Percentiles rank a stretch among this genome's conserved stretches.
phyloP scores from a whole-genome alignment of 805 yeast species.

The Blastobotrys mokoenaii region DNA sequence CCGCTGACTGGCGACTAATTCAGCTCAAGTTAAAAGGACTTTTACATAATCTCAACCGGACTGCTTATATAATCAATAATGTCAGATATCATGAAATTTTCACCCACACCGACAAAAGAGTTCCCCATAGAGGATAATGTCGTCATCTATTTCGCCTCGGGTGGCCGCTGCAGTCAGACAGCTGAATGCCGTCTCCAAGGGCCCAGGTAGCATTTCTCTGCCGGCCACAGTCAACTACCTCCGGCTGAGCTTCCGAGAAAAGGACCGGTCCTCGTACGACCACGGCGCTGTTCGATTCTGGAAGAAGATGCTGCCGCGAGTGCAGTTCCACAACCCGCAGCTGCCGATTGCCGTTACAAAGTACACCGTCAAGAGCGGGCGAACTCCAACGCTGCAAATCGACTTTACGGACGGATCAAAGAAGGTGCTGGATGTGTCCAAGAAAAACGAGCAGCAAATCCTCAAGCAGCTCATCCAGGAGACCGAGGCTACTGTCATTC shows the following conservation, averaged over 20 bases:
- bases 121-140: too few relatives aligned
- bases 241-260: not conserved
- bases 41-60: too few relatives aligned
- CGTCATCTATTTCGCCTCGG: too few relatives aligned
- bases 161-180: not conserved
- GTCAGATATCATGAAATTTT: too few relatives aligned
- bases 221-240: slow-evolving; percentile 3
- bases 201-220: slow-evolving; percentile 3
- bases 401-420: slow-evolving; percentile 33
- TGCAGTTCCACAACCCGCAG: slow-evolving; percentile 76
- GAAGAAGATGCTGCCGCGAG: slow-evolving; percentile 63
- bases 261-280: slow-evolving; percentile 2
- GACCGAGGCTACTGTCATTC: slow-evolving; percentile 3
- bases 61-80: too few relatives aligned
- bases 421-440: slow-evolving; percentile 40
- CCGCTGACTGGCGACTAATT: too few relatives aligned
- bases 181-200: slow-evolving; percentile 3
- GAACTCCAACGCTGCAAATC: not conserved
- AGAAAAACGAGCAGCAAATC: not conserved
- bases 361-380: slow-evolving; percentile 32
- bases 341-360: slow-evolving; percentile 54
- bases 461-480: not conserved
- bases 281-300: slow-evolving; percentile 50
- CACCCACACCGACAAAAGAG: too few relatives aligned
- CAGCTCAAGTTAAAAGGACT: too few relatives aligned